Evolutionary conservation across 371 early-diverging fungal species (phyloP).

Genomic region (Apophysomyces ossiformis): DNA sequence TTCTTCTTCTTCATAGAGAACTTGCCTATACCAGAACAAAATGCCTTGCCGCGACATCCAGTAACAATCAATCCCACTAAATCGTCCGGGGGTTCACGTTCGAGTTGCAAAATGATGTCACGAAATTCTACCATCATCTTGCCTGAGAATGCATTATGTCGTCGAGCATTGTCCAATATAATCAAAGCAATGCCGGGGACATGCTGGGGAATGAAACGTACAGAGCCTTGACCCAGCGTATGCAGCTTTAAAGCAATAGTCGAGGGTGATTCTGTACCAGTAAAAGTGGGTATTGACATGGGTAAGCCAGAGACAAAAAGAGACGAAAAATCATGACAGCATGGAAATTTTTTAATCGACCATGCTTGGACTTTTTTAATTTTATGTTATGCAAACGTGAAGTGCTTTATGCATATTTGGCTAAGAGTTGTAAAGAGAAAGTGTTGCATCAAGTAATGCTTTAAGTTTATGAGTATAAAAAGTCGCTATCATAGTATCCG

Average conservation of each 20-base stretch:
- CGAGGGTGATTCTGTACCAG: conserved; percentile 4
- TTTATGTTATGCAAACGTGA: no score
- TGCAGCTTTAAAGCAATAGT: conserved; percentile 14
- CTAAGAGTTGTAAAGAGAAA: no score
- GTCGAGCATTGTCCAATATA: conserved; percentile 52
- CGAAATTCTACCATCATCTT: conserved; percentile 76
- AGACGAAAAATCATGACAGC: neutral
- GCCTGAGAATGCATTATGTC: conserved; percentile 72
- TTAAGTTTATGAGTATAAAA: no score
- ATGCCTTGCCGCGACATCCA: conserved; percentile 56
- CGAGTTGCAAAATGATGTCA: conserved; percentile 55
- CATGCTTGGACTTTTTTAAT: no score
- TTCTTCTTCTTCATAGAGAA: no score
- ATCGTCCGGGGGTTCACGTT: conserved; percentile 15
- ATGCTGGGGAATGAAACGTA: conserved; percentile 41
- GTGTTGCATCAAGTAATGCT: no score
- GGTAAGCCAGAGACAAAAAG: neutral
- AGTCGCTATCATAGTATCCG: neutral
- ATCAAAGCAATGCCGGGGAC: conserved; percentile 56
- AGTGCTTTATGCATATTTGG: no score
- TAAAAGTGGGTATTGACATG: neutral
- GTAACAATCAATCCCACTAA: conserved; percentile 59
- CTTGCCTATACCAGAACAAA: conserved; percentile 72
- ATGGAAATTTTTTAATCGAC: no score
- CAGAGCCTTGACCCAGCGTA: conserved; percentile 41